Evolutionary conservation across 495 filamentous ascomycete genomes (phyloP).

Genomic region (Recurvomyces mirabilis): DNA sequence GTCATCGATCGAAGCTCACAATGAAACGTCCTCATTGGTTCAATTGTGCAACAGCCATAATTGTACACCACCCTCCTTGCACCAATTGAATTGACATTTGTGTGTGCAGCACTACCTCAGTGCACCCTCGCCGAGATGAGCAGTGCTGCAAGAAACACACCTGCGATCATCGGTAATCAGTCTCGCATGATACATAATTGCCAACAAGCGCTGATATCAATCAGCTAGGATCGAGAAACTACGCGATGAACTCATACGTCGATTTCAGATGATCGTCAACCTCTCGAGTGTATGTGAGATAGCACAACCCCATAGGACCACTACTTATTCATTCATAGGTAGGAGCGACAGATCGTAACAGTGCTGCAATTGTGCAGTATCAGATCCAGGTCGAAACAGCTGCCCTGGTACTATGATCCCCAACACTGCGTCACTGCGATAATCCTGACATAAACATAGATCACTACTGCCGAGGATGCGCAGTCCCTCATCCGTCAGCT

Average conservation of each 20-base stretch:
- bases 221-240: slow-evolving; percentile 25
- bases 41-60: too few species aligned
- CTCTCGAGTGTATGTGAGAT: not conserved
- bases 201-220: too few species aligned
- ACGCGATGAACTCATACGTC: slow-evolving; percentile 38
- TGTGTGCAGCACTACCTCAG: too few species aligned
- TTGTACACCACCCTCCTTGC: too few species aligned
- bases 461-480: slow-evolving; percentile 56
- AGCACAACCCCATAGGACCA: not conserved
- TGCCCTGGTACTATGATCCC: slow-evolving; percentile 39
- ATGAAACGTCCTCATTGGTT: too few species aligned
- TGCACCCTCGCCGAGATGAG: too few species aligned
- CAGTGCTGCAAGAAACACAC: too few species aligned
- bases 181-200: too few species aligned
- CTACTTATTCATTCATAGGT: slow-evolving; percentile 27
- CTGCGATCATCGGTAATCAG: too few species aligned
- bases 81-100: too few species aligned
- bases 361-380: slow-evolving; percentile 47
- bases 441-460: slow-evolving; percentile 29
- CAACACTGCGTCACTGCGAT: not conserved
- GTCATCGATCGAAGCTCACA: too few species aligned
- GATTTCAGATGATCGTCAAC: slow-evolving; percentile 52
- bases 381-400: slow-evolving; percentile 55
- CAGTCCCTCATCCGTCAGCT: slow-evolving; percentile 49
- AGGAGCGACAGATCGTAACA: slow-evolving; percentile 30